A percentile compares a stretch with the other conserved stretches of the same genome.
Conservation (phyloP, 2,329 filamentous ascomycete species). For the Didymella pomorum region DNA sequence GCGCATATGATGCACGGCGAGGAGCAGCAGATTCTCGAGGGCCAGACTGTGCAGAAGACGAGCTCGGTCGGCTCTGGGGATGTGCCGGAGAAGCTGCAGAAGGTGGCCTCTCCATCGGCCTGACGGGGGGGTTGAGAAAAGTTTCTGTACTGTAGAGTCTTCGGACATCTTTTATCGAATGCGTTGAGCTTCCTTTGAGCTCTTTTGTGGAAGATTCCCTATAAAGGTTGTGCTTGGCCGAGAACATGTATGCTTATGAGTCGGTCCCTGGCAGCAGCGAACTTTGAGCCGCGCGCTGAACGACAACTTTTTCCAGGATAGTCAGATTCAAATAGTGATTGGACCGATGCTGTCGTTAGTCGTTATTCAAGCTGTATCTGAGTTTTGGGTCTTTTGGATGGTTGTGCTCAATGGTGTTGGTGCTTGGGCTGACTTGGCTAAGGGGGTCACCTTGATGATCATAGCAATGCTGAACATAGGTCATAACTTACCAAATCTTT, state of each 20-base stretch:
- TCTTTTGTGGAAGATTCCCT: neutral
- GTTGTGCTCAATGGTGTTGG: neutral
- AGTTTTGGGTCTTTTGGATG: no score
- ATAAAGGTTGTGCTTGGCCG: neutral
- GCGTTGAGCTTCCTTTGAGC: neutral
- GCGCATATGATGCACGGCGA: conserved; percentile 61
- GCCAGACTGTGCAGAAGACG: conserved; percentile 15
- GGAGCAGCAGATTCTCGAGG: conserved; percentile 52
- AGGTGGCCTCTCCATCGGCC: conserved; percentile 4
- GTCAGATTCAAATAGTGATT: neutral
- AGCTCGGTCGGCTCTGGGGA: conserved; percentile 2
- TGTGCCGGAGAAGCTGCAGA: conserved; percentile 15
- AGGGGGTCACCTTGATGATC: no score
- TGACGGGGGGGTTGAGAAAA: neutral
- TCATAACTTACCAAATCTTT: no score
- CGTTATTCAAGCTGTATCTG: conserved; percentile 3
- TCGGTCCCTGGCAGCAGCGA: neutral
- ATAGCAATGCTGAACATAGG: no score
- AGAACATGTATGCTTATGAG: neutral
- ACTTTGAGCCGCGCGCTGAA: neutral
- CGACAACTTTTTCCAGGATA: neutral
- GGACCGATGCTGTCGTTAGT: neutral
- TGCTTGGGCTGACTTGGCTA: neutral
- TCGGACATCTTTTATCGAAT: neutral
- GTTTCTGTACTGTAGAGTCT: neutral